These are phyloP conservation scores for Lavandula angustifolia DNA, from an alignment of 257 asterid species.

Conservation along the genomic window DNA sequence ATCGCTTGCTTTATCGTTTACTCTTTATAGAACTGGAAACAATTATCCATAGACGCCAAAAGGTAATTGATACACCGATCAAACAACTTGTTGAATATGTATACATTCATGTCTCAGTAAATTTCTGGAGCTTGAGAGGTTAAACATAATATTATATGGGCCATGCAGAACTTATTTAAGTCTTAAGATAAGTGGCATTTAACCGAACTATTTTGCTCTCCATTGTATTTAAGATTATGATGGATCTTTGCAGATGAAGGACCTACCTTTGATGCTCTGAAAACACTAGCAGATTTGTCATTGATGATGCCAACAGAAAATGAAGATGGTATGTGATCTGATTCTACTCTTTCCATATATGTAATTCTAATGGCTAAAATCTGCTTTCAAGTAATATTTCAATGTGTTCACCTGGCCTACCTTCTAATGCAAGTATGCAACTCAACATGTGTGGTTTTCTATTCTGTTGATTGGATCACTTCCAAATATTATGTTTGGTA, in stretches of 20 bases:
- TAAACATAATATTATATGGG: conserved; percentile 1
- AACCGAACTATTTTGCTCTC: conserved; percentile 17
- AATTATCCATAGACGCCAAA: conserved; percentile 3
- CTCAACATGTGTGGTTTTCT: conserved; percentile 16
- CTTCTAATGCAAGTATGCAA: conserved; percentile 24
- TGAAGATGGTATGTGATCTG: conserved; percentile 63
- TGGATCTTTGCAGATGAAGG: conserved; percentile 65
- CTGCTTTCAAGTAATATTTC: neutral
- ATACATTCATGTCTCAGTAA: neutral
- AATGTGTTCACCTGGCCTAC: conserved; percentile 23
- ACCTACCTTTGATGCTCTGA: conserved; percentile 75
- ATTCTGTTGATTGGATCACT: neutral
- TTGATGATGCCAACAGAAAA: conserved; percentile 73
- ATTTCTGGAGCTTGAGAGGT: conserved; percentile 18
- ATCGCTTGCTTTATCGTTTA: neutral
- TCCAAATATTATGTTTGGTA: conserved; percentile 19
- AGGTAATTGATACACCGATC: conserved; percentile 18
- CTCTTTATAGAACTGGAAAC: neutral
- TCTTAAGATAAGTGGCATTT: neutral
- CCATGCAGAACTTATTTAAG: conserved; percentile 5
- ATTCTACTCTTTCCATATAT: neutral
- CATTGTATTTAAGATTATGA: conserved; percentile 21
- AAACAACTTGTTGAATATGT: conserved; percentile 23
- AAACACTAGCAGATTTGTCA: conserved; percentile 85
- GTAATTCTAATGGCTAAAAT: conserved; percentile 10